Evolutionary conservation across 192 early-diverging fungal genomes (phyloP).

Genomic region (Podila verticillata): DNA sequence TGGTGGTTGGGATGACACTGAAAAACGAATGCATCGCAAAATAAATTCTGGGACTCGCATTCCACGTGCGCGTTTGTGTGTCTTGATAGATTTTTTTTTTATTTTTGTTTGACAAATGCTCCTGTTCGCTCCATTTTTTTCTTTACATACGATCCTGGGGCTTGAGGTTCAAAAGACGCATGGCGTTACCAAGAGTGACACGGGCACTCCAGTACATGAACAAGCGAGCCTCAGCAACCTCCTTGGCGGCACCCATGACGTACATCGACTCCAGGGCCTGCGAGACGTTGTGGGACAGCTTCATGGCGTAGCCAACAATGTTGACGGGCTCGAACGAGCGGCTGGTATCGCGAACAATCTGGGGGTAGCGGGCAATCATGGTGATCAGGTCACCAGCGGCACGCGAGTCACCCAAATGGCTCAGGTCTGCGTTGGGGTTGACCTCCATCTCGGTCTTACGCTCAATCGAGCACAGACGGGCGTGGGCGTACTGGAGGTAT

Average conservation of each 20-base stretch:
- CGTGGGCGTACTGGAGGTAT: constrained; percentile 98
- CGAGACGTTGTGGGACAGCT: constrained; percentile 85
- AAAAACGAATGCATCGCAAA: too few species aligned
- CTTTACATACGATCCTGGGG: constrained; percentile 93
- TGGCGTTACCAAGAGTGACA: constrained; percentile 85
- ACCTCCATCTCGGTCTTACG: constrained; percentile 74
- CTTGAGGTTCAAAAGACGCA: constrained; percentile 82
- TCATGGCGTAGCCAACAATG: constrained; percentile 87
- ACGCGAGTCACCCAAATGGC: constrained; percentile 72
- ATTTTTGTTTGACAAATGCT: not conserved
- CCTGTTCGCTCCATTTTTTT: not conserved
- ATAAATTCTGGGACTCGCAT: too few species aligned
- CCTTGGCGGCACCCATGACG: constrained; percentile 75
- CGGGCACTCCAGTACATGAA: constrained; percentile 88
- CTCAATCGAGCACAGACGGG: constrained; percentile 95
- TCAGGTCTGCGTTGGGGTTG: constrained; percentile 72
- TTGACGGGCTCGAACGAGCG: constrained; percentile 84
- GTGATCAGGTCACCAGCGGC: constrained; percentile 77
- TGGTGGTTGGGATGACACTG: too few species aligned
- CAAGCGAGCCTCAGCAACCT: constrained; percentile 88
- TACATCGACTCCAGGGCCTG: constrained; percentile 78
- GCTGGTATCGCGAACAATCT: constrained; percentile 75
- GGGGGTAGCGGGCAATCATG: constrained; percentile 86
- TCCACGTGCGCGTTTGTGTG: too few species aligned
- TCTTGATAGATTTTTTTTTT: too few species aligned